Conservation (phyloP, 768 basidiomycete species). For the Russula lepida region DNA sequence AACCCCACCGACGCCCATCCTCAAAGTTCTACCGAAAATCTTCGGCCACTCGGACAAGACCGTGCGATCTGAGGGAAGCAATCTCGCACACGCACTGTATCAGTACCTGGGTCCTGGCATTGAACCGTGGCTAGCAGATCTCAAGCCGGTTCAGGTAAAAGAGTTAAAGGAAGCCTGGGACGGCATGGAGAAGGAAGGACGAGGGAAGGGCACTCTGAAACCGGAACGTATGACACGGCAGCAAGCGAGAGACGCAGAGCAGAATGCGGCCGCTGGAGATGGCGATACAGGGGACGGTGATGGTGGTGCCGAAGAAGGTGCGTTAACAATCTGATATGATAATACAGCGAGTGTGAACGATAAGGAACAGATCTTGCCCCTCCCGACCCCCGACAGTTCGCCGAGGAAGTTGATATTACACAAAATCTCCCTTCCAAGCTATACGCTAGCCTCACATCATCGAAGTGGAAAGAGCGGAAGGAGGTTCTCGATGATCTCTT, state of each 20-base stretch:
- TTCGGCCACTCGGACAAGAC: constrained; percentile 93
- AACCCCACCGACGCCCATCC: constrained; percentile 67
- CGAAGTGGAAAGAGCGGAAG: constrained; percentile 98
- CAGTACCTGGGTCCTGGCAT: constrained; percentile 76
- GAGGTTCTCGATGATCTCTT: constrained; percentile 81
- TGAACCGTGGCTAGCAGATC: constrained; percentile 74
- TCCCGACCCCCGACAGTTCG: constrained; percentile 70
- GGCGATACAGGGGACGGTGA: constrained; percentile 32
- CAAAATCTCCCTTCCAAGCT: constrained; percentile 69
- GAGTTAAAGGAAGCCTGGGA: constrained; percentile 91
- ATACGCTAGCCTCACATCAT: constrained; percentile 67
- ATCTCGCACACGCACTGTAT: constrained; percentile 69
- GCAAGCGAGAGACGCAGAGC: constrained; percentile 65
- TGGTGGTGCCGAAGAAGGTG: constrained; percentile 38
- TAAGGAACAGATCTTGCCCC: constrained; percentile 38
- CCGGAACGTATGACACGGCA: constrained; percentile 71
- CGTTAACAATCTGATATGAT: constrained; percentile 19
- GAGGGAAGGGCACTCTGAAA: constrained; percentile 74
- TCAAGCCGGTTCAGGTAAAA: constrained; percentile 96
- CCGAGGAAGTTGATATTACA: constrained; percentile 74
- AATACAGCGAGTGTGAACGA: constrained; percentile 1
- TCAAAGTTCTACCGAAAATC: constrained; percentile 85
- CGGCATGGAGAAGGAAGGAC: constrained; percentile 71
- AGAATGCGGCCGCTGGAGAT: constrained; percentile 30
- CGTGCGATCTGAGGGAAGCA: constrained; percentile 85